Percentiles rank a stretch among this genome's conserved stretches.
Evolutionary conservation across 2,329 filamentous ascomycete genomes (phyloP).

Genomic region (Talaromyces sp.): DNA sequence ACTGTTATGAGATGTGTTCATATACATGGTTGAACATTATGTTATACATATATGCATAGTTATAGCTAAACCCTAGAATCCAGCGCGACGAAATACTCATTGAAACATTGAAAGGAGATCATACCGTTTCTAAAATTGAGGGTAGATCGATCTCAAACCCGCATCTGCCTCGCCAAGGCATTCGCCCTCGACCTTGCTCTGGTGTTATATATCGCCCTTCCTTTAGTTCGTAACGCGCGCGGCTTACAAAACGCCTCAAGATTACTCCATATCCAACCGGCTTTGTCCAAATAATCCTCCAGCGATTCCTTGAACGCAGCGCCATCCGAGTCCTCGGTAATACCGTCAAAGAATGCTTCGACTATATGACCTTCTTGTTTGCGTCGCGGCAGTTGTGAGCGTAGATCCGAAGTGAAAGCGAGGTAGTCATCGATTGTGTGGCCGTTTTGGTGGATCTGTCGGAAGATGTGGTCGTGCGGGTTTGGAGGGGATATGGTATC

Average conservation of each 20-base stretch:
- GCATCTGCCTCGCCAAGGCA: background rate
- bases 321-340: conserved; percentile 21
- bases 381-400: conserved; percentile 19
- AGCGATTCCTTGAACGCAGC: conserved; percentile 20
- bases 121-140: background rate
- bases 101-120: background rate
- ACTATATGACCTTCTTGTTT: conserved; percentile 25
- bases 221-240: conserved; percentile 1
- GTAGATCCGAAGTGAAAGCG: conserved; percentile 23
- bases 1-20: background rate
- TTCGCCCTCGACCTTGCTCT: conserved; percentile 8
- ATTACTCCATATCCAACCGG: conserved; percentile 30
- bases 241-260: conserved; percentile 17
- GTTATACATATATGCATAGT: background rate
- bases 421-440: conserved; percentile 28
- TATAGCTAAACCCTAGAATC: background rate
- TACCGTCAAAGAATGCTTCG: conserved; percentile 31
- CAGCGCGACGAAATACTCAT: background rate
- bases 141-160: background rate
- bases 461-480: conserved; percentile 1
- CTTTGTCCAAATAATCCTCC: conserved; percentile 24
- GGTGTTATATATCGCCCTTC: background rate
- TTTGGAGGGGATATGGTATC: conserved; percentile 5
- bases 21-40: background rate
- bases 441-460: conserved; percentile 24